These are phyloP conservation scores for Leccinellum rugosiceps DNA, from an alignment of 768 basidiomycete genomes.

Conservation along the genomic window DNA sequence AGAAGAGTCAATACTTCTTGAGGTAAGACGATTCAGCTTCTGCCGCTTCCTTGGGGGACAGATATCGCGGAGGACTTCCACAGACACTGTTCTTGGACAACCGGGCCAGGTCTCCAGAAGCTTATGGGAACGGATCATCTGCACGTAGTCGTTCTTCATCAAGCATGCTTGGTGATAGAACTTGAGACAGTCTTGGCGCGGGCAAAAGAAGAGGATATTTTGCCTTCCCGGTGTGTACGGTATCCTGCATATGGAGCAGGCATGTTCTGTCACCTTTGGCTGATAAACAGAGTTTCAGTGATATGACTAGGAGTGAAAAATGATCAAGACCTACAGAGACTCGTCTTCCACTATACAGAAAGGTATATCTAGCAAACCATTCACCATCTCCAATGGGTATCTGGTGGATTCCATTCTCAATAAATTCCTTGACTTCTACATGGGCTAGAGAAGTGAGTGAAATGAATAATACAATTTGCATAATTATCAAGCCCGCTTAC, in stretches of 20 bases:
- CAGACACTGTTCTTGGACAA: slow-evolving; percentile 17
- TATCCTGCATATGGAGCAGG: slow-evolving; percentile 42
- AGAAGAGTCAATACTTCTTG: neutral
- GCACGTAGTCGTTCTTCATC: slow-evolving; percentile 24
- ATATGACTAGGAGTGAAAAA: neutral
- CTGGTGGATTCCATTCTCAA: slow-evolving; percentile 40
- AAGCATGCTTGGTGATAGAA: slow-evolving; percentile 52
- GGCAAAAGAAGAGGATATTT: slow-evolving; percentile 55
- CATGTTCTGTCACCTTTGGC: slow-evolving; percentile 39
- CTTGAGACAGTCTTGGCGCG: slow-evolving; percentile 44
- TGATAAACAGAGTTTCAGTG: slow-evolving; percentile 13
- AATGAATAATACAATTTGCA: neutral
- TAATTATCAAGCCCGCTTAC: slow-evolving; percentile 27
- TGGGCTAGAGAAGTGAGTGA: slow-evolving; percentile 27
- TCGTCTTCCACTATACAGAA: slow-evolving; percentile 33
- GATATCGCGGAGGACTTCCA: neutral
- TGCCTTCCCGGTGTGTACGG: slow-evolving; percentile 46
- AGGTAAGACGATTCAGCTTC: neutral
- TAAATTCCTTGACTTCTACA: slow-evolving; percentile 33
- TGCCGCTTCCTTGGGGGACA: slow-evolving; percentile 13
- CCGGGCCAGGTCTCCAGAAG: slow-evolving; percentile 40
- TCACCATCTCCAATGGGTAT: slow-evolving; percentile 35
- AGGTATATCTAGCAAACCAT: slow-evolving; percentile 49
- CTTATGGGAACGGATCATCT: slow-evolving; percentile 19
- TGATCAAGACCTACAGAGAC: slow-evolving; percentile 34